phyloP scores from a whole-genome alignment of 345 rosid species.

The Eucalyptus erythrocorys region DNA sequence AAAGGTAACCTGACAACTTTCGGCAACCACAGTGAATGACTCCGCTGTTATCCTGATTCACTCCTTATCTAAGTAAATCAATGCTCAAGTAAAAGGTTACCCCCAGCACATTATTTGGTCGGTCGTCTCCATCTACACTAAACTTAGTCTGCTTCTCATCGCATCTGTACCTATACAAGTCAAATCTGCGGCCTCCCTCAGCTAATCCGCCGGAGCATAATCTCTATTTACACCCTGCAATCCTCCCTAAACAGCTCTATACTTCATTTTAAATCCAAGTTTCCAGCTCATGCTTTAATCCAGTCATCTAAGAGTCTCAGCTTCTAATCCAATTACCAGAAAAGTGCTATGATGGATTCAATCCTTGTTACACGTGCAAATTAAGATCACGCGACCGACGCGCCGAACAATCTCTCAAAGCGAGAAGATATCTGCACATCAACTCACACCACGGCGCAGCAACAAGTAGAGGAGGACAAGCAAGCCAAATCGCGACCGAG shows the following conservation, averaged over 20 bases:
- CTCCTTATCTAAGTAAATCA: background rate
- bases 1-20: background rate
- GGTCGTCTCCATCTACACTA: background rate
- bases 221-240: background rate
- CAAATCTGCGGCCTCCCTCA: background rate
- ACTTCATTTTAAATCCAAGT: background rate
- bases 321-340: background rate
- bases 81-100: background rate
- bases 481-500: background rate
- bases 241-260: background rate
- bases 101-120: background rate
- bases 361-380: background rate
- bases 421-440: background rate
- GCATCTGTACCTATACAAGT: background rate
- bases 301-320: background rate
- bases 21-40: background rate
- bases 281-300: background rate
- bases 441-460: fast-evolving
- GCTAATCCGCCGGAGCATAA: fast-evolving
- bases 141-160: background rate
- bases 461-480: background rate
- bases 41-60: background rate
- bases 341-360: background rate
- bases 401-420: background rate
- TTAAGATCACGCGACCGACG: fast-evolving